Percentiles rank a stretch among this genome's conserved stretches.
Conservation (phyloP, 2,329 filamentous ascomycete genomes). For the Fusarium succisae region DNA sequence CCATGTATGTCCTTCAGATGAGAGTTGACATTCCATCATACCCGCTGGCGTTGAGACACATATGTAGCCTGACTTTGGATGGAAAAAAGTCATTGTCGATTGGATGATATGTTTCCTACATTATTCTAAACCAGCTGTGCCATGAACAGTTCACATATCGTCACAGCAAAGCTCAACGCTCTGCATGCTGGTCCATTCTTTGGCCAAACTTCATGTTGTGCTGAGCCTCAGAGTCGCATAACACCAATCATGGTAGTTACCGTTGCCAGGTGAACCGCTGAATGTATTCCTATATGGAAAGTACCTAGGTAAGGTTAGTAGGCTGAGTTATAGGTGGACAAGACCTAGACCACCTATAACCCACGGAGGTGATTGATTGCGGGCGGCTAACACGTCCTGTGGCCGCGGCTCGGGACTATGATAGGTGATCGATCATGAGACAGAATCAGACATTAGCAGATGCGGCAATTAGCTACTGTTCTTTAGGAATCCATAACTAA, state of each 20-base stretch:
- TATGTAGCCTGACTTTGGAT: not conserved
- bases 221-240: slow-evolving; percentile 16
- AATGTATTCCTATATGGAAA: too few relatives aligned
- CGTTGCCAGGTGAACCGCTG: slow-evolving; percentile 37
- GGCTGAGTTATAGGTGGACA: not conserved
- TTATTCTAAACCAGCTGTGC: slow-evolving; percentile 6
- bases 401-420: not conserved
- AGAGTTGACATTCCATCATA: slow-evolving; percentile 3
- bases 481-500: not conserved
- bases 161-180: not conserved
- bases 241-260: not conserved
- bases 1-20: not conserved
- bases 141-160: not conserved
- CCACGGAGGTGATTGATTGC: not conserved
- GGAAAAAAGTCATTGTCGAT: not conserved
- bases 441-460: not conserved
- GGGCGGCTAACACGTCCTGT: not conserved
- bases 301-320: too few relatives aligned
- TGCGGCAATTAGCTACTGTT: not conserved
- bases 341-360: not conserved
- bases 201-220: slow-evolving; percentile 1
- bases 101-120: not conserved
- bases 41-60: not conserved
- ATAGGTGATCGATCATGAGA: not conserved
- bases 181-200: not conserved